phyloP scores from a whole-genome alignment of 768 basidiomycete genomes.

The Suillus ampliporus region DNA sequence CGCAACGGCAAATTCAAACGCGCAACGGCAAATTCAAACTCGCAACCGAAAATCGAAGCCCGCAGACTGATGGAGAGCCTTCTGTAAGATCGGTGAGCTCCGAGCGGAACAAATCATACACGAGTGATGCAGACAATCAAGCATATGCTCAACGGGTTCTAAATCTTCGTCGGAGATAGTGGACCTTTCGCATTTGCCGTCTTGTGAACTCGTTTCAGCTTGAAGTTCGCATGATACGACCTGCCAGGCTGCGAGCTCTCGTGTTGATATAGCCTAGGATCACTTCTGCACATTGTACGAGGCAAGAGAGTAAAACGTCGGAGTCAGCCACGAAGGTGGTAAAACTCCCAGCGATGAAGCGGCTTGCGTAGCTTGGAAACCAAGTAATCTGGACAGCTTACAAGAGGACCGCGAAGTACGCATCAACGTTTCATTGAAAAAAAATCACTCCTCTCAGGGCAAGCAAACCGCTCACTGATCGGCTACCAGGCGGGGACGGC shows the following conservation, averaged over 20 bases:
- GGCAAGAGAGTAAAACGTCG: too few relatives aligned
- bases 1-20: not conserved
- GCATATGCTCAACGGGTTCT: not conserved
- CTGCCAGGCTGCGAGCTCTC: too few relatives aligned
- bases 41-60: not conserved
- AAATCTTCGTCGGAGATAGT: constrained; percentile 1
- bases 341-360: not conserved
- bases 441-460: not conserved
- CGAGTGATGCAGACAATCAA: not conserved
- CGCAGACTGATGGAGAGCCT: not conserved
- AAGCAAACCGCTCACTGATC: not conserved
- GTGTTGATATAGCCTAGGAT: not conserved
- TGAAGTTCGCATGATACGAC: not conserved
- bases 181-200: not conserved
- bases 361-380: not conserved
- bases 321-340: not conserved
- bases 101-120: not conserved
- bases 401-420: not conserved
- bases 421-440: not conserved
- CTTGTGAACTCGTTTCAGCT: not conserved
- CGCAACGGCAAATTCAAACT: not conserved
- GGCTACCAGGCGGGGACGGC: not conserved
- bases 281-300: not conserved
- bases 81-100: not conserved
- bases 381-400: not conserved